Conservation (phyloP, 129 eudicot species). For the Artemisia argyi region DNA sequence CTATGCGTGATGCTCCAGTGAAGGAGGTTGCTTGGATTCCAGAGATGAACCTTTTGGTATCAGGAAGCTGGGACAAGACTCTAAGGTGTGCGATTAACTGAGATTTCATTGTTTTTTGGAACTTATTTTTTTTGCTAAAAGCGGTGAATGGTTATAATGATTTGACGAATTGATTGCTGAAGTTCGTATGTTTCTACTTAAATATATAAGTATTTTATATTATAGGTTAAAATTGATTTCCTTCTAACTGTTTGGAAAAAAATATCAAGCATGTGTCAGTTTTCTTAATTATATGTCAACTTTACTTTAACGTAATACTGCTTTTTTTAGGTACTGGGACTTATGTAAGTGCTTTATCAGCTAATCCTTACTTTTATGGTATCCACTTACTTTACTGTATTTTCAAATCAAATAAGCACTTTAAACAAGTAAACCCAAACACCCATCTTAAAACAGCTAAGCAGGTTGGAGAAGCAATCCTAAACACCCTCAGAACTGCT, state of each 20-base stretch:
- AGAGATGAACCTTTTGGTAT: conserved; percentile 79
- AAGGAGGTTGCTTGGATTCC: conserved; percentile 98
- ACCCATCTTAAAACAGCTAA: no score
- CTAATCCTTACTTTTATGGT: no score
- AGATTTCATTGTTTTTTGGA: conserved; percentile 5
- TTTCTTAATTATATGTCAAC: no score
- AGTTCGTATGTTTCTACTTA: not conserved
- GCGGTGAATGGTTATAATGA: not conserved
- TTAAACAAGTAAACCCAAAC: no score
- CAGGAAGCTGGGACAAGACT: conserved; percentile 99
- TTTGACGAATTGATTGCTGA: not conserved
- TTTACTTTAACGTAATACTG: not conserved
- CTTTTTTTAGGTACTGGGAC: conserved; percentile 70
- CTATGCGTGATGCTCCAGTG: conserved; percentile 94
- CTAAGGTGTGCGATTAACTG: conserved; percentile 46
- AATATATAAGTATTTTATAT: not conserved
- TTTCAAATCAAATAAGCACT: no score
- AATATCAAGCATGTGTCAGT: not conserved
- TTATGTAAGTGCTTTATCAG: no score
- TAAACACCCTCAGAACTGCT: no score
- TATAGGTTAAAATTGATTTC: not conserved
- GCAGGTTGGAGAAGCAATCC: no score
- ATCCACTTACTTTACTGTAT: no score
- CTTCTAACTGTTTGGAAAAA: no score
- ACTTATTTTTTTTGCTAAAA: not conserved